Percentiles rank a stretch among this genome's conserved stretches.
Evolutionary conservation across 2,329 filamentous ascomycete genomes (phyloP).

Genomic region (Aureobasidium leucospermi): DNA sequence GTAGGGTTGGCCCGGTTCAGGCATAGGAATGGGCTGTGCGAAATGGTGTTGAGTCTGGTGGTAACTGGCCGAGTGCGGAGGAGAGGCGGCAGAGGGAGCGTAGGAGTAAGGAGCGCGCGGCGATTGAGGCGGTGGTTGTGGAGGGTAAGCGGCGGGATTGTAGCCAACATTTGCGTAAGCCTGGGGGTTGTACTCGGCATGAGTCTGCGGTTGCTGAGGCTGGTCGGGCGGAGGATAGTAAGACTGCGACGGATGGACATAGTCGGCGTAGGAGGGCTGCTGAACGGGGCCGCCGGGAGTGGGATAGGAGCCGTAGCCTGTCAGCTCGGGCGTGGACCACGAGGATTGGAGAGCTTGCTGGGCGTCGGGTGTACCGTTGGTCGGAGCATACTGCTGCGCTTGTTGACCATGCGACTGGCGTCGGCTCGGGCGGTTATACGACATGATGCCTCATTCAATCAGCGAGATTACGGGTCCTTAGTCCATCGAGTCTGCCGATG

Average conservation of each 20-base stretch:
- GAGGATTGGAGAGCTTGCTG: slow-evolving; percentile 5
- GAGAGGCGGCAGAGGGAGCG: background rate
- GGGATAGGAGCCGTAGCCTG: slow-evolving; percentile 1
- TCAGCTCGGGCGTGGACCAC: slow-evolving; percentile 9
- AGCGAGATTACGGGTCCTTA: background rate
- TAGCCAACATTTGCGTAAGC: slow-evolving; percentile 14
- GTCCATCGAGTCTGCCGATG: background rate
- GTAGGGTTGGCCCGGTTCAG: slow-evolving; percentile 7
- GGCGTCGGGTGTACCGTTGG: background rate
- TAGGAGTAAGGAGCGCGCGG: slow-evolving; percentile 5
- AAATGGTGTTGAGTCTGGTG: slow-evolving; percentile 2
- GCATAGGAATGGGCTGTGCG: slow-evolving; percentile 7
- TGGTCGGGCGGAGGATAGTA: background rate
- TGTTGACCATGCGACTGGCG: slow-evolving; percentile 12
- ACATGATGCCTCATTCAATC: slow-evolving; percentile 11
- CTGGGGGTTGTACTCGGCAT: slow-evolving; percentile 8
- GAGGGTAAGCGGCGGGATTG: slow-evolving; percentile 15
- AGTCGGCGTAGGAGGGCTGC: background rate
- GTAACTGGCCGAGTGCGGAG: slow-evolving; percentile 8
- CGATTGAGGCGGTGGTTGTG: slow-evolving; percentile 6
- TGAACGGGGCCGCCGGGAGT: slow-evolving; percentile 4
- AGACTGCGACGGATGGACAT: background rate
- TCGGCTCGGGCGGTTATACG: background rate
- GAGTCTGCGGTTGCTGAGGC: background rate
- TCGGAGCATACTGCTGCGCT: background rate